These are phyloP conservation scores for Balansia obtecta DNA, from an alignment of 2,329 filamentous ascomycete species.

Conservation along the genomic window DNA sequence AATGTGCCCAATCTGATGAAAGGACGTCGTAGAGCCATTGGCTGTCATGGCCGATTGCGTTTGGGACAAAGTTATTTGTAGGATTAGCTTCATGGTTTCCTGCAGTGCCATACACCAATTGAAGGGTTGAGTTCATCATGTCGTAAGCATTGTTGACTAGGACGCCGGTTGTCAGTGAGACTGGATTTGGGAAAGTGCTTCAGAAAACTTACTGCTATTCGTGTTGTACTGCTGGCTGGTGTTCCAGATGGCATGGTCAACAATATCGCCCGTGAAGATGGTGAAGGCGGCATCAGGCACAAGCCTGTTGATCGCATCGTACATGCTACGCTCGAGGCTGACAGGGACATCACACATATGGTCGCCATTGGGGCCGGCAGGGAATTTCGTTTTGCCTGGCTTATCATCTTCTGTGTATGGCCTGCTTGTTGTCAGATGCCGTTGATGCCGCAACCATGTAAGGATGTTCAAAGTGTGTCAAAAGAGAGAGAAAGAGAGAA, in stretches of 20 bases:
- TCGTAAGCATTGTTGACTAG: conserved; percentile 32
- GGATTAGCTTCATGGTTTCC: conserved; percentile 46
- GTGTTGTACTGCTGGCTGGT: conserved; percentile 24
- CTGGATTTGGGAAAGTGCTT: conserved; percentile 7
- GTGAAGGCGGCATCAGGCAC: conserved; percentile 36
- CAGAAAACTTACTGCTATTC: conserved; percentile 15
- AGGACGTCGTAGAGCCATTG: conserved; percentile 41
- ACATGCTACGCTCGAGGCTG: conserved; percentile 41
- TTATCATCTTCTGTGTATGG: conserved; percentile 33
- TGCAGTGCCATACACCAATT: conserved; percentile 36
- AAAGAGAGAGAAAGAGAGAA: not conserved
- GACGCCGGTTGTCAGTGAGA: conserved; percentile 12
- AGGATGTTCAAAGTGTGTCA: not conserved
- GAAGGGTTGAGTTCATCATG: conserved; percentile 28
- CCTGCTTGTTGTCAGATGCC: conserved; percentile 14
- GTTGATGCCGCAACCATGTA: not conserved
- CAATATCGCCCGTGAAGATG: conserved; percentile 48
- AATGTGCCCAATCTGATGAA: conserved; percentile 30
- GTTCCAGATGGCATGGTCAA: conserved; percentile 39
- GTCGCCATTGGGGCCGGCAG: conserved; percentile 40
- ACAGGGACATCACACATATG: conserved; percentile 39
- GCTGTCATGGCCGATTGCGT: conserved; percentile 22
- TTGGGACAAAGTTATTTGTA: conserved; percentile 34
- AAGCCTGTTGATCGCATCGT: conserved; percentile 33
- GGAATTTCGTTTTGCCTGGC: conserved; percentile 33